phyloP scores from a whole-genome alignment of 192 early-diverging fungal species.

The Coemansia sp. region DNA sequence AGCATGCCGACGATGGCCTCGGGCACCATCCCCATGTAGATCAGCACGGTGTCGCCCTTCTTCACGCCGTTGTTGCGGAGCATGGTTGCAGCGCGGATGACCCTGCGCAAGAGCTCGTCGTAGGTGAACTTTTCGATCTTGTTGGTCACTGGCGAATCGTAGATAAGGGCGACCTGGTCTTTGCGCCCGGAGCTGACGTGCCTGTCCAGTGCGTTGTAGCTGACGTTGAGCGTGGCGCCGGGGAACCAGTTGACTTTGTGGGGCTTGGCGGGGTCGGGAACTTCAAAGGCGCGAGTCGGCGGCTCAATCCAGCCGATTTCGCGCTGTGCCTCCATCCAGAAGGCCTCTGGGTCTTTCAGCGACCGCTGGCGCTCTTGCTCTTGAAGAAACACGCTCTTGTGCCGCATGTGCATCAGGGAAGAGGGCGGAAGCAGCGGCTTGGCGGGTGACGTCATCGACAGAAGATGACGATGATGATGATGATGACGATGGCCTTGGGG shows the following conservation, averaged over 20 bases:
- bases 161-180: slow-evolving; percentile 66
- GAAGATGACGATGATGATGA: too few relatives aligned
- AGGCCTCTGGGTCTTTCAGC: slow-evolving; percentile 16
- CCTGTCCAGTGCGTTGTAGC: slow-evolving; percentile 32
- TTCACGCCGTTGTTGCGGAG: slow-evolving; percentile 58
- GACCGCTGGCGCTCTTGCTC: slow-evolving; percentile 14
- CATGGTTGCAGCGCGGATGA: slow-evolving; percentile 64
- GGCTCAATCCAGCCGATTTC: slow-evolving; percentile 36
- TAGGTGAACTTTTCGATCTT: slow-evolving; percentile 59
- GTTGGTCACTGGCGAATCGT: slow-evolving; percentile 69
- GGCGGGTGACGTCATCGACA: background rate
- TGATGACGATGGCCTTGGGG: background rate
- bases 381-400: slow-evolving; percentile 6
- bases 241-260: slow-evolving; percentile 63
- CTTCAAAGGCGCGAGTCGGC: slow-evolving; percentile 53
- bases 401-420: background rate
- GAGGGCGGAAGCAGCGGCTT: background rate
- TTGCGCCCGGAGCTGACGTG: slow-evolving; percentile 56
- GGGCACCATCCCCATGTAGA: slow-evolving; percentile 84
- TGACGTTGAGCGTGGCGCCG: slow-evolving; percentile 61
- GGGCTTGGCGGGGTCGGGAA: slow-evolving; percentile 5
- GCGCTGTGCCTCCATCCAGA: slow-evolving; percentile 24
- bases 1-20: slow-evolving; percentile 82
- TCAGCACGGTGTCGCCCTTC: slow-evolving; percentile 71
- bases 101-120: slow-evolving; percentile 61